Base-by-base conservation (phyloP, 2,329 filamentous ascomycete species). In the Clonostachys chloroleuca region DNA sequence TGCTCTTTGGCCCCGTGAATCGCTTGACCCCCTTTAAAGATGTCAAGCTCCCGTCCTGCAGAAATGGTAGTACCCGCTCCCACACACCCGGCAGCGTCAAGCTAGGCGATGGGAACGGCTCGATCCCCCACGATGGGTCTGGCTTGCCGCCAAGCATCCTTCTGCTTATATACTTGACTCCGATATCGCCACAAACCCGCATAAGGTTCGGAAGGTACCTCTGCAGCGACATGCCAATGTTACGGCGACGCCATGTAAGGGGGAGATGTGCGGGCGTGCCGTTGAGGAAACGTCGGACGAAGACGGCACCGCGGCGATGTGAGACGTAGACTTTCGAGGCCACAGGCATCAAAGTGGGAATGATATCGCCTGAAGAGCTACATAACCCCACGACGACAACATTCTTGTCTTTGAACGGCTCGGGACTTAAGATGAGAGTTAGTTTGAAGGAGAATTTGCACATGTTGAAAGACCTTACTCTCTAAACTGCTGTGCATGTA, bases 321-420 rank as follows among this genome's bases (percentile, higher is more conserved):
- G 47, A 34, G 12, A 48, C 42, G 43, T 8, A 12, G 6, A 48
- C 24, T 4, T n/a, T 40, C 12, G 42, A 34, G 7, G 47, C 47
- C 2, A 65, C 55, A 0, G 58, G 57, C 0, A 63, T 55, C 6
- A 74, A 56, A 7, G 58, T 56, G 2, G 65, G 49, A 12, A 57
- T 56, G 0, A 58, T 58, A 17, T 63, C 61, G 17, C 54, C 57
- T 2, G 56, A 55, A 1, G 67, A 72, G 42, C 66, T 68, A 13
- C 67, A 66, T 20, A 74, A 54, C 5, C 73, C 73, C 3, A 75
- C 58, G 0, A 77, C 57, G 1, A 76, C 48, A 3, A 76, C 68
- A 10, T 58, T 69, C 51, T 73, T 69, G 9, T 58, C 65, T 13
- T 63, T 59, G 54, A 71, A 74, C 5, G 51, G 43, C 6, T 59